Conservation (phyloP, 331 rosid genomes). For the Spiraea crenata region DNA sequence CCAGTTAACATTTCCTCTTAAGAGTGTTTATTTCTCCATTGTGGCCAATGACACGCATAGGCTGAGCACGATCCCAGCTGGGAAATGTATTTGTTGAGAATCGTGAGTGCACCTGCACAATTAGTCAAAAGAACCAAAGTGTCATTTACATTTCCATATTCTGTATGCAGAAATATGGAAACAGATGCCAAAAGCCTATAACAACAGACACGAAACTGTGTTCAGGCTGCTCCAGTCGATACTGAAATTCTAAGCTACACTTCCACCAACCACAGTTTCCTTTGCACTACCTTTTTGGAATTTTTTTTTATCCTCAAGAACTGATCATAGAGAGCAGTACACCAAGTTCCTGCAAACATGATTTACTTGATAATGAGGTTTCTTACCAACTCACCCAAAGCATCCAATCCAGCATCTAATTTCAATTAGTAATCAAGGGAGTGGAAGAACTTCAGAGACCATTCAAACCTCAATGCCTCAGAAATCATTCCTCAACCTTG, state of each 20-base stretch:
- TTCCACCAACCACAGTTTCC: conserved; percentile 56
- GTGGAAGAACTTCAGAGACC: conserved; percentile 99
- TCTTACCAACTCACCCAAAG: conserved; percentile 96
- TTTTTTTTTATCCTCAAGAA: conserved; percentile 51
- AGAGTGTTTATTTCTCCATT: conserved; percentile 99
- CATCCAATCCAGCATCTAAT: conserved; percentile 96
- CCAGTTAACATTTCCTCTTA: conserved; percentile 95
- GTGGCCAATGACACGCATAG: conserved; percentile 97
- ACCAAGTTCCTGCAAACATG: conserved; percentile 87
- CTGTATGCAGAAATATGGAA: conserved; percentile 19
- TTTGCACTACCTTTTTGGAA: conserved; percentile 45
- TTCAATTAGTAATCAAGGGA: conserved; percentile 86
- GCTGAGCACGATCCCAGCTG: conserved; percentile 99
- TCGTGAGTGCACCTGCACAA: conserved; percentile 85
- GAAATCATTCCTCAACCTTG: conserved; percentile 99
- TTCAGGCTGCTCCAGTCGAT: conserved; percentile 38
- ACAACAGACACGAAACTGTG: conserved; percentile 29
- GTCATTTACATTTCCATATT: conserved; percentile 31
- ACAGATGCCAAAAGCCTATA: conserved; percentile 36
- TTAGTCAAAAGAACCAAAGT: conserved; percentile 22
- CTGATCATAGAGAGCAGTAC: conserved; percentile 60
- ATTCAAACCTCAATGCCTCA: conserved; percentile 99
- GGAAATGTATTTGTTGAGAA: conserved; percentile 98
- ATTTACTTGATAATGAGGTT: conserved; percentile 95
- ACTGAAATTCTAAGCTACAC: conserved; percentile 43